Evolutionary conservation across 352 stramenopile genomes (phyloP).

Genomic region (Phytopythium sindhum): DNA sequence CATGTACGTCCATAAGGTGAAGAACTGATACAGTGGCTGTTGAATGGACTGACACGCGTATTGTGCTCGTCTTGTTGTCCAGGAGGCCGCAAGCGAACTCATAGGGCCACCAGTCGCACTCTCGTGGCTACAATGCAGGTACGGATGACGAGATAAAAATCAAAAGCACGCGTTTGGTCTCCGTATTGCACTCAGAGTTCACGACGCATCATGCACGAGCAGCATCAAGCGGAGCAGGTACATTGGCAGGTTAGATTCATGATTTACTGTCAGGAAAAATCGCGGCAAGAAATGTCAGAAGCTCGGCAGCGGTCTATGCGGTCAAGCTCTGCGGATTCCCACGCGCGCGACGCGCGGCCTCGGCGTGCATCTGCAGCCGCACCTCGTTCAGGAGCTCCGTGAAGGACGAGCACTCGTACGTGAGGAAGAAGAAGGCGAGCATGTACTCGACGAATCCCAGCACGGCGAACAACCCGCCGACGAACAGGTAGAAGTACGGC

Average conservation of each 20-base stretch:
- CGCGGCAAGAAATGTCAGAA: not conserved
- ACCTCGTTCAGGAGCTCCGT: conserved; percentile 71
- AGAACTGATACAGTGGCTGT: not conserved
- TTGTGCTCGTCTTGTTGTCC: not conserved
- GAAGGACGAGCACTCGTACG: conserved; percentile 79
- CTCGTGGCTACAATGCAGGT: not conserved
- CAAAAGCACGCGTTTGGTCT: not conserved
- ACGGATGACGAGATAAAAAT: not conserved
- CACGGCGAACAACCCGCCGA: conserved; percentile 28
- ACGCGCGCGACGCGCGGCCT: conserved; percentile 7
- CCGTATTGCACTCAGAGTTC: no score
- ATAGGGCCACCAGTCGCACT: not conserved
- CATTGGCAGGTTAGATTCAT: not conserved
- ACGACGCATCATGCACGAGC: not conserved
- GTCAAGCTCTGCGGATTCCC: not conserved
- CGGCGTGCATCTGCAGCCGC: conserved; percentile 49
- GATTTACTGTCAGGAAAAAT: not conserved
- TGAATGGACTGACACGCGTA: not conserved
- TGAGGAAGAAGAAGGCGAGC: conserved; percentile 76
- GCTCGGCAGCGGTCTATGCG: conserved; percentile 1
- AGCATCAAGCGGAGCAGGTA: not conserved
- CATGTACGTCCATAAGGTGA: conserved; percentile 23
- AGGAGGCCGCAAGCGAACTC: not conserved
- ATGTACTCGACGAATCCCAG: conserved; percentile 60
- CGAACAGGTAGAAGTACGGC: conserved; percentile 26